Evolutionary conservation across 345 rosid species (phyloP).

Genomic region (Pelargonium nanum): DNA sequence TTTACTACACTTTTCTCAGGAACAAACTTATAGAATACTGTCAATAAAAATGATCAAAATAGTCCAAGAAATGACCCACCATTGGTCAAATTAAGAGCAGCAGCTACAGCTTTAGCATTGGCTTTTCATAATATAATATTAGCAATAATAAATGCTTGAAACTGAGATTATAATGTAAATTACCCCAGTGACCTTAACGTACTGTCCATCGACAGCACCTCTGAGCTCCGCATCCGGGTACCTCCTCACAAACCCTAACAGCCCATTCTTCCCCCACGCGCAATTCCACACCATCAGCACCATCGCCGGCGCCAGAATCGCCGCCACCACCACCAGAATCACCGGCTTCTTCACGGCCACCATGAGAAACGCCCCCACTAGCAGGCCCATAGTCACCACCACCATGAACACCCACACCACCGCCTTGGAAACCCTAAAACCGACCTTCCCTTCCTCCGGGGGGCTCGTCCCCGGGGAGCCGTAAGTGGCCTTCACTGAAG

Average conservation of each 20-base stretch:
- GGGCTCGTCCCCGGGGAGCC: conserved; percentile 77
- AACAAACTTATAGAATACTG: too few species aligned
- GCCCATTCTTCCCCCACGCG: conserved; percentile 56
- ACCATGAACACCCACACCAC: conserved; percentile 63
- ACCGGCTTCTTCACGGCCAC: conserved; percentile 70
- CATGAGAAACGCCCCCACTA: conserved; percentile 59
- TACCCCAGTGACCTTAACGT: conserved; percentile 94
- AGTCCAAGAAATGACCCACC: too few species aligned
- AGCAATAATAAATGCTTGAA: too few species aligned
- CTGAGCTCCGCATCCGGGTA: conserved; percentile 85
- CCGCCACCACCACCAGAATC: conserved; percentile 58
- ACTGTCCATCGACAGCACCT: conserved; percentile 87
- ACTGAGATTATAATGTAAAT: neutral
- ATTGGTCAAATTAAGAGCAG: too few species aligned
- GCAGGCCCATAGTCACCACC: conserved; percentile 46
- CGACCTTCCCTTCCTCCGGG: conserved; percentile 53
- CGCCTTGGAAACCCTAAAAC: conserved; percentile 66
- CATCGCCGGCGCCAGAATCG: conserved; percentile 36
- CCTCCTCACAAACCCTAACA: conserved; percentile 48
- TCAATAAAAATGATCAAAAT: too few species aligned
- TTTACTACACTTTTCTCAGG: too few species aligned
- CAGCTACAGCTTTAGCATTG: too few species aligned
- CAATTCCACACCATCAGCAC: conserved; percentile 59
- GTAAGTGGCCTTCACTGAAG: conserved; percentile 43
- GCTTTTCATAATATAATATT: too few species aligned